A percentile compares a stretch with the other conserved stretches of the same genome.
phyloP scores from a whole-genome alignment of 495 filamentous ascomycete genomes.

The Aspergillus taichungensis region DNA sequence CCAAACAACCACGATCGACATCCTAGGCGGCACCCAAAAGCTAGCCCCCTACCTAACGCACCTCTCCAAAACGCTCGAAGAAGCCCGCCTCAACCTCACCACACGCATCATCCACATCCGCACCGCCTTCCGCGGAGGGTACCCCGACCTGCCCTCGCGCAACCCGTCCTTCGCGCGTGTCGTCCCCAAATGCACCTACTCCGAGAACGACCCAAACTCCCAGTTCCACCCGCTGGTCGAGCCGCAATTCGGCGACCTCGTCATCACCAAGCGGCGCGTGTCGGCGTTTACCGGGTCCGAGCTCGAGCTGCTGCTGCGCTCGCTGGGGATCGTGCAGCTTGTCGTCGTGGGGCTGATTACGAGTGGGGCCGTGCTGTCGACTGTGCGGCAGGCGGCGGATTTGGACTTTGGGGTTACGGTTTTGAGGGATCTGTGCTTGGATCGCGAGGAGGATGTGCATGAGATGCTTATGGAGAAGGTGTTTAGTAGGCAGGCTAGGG shows the following conservation, averaged over 20 bases:
- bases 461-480: slow-evolving; percentile 26
- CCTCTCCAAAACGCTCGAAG: slow-evolving; percentile 12
- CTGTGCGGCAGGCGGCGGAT: slow-evolving; percentile 28
- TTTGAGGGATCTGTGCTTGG: slow-evolving; percentile 28
- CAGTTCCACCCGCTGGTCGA: slow-evolving; percentile 19
- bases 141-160: slow-evolving; percentile 19
- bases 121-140: slow-evolving; percentile 24
- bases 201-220: slow-evolving; percentile 11
- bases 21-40: slow-evolving; percentile 2
- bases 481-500: slow-evolving; percentile 18
- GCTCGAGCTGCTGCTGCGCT: slow-evolving; percentile 28
- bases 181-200: slow-evolving; percentile 10
- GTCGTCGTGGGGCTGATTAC: slow-evolving; percentile 27
- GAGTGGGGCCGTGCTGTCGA: slow-evolving; percentile 34
- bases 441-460: slow-evolving; percentile 27
- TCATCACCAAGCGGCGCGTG: slow-evolving; percentile 28
- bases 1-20: slow-evolving; percentile 21
- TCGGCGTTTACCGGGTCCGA: slow-evolving; percentile 29
- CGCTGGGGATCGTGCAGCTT: slow-evolving; percentile 16
- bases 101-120: slow-evolving; percentile 23
- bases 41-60: slow-evolving; percentile 16
- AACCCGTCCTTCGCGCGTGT: slow-evolving; percentile 16
- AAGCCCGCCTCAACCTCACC: slow-evolving; percentile 18
- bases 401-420: slow-evolving; percentile 28
- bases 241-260: slow-evolving; percentile 14